These are phyloP conservation scores for Nidula microcarpa DNA, from an alignment of 768 basidiomycete species.

Conservation along the genomic window DNA sequence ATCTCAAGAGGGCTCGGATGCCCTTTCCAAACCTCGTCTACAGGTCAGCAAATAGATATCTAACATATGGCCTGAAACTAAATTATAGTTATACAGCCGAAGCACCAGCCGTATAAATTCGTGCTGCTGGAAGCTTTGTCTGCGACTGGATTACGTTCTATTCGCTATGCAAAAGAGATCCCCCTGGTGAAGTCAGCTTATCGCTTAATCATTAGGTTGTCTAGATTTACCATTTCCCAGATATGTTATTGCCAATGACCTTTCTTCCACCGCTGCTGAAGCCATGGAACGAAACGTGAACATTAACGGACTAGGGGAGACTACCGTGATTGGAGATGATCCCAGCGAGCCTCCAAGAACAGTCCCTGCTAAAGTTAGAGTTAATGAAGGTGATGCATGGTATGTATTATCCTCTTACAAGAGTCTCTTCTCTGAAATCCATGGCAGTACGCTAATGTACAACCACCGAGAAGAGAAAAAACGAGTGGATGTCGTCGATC, in stretches of 20 bases:
- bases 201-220: background rate
- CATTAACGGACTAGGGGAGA: conserved; percentile 65
- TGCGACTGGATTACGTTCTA: conserved; percentile 92
- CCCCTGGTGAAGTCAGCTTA: conserved; percentile 74
- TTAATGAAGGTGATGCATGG: conserved; percentile 96
- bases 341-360: conserved; percentile 4
- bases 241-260: conserved; percentile 91
- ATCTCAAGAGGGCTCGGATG: no score
- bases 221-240: conserved; percentile 35
- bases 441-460: conserved; percentile 81
- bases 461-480: conserved; percentile 68
- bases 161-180: conserved; percentile 97
- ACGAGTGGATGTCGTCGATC: conserved; percentile 91
- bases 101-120: conserved; percentile 55
- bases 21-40: no score
- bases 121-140: conserved; percentile 90
- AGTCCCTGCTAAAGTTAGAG: conserved; percentile 53
- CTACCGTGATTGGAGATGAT: conserved; percentile 17
- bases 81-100: no score
- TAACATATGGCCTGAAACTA: no score
- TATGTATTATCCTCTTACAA: conserved; percentile 27
- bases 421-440: conserved; percentile 1
- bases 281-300: conserved; percentile 86
- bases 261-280: conserved; percentile 76
- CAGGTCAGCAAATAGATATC: no score